Conservation (phyloP, 306 rosid species). For the Begonia loranthoides region DNA sequence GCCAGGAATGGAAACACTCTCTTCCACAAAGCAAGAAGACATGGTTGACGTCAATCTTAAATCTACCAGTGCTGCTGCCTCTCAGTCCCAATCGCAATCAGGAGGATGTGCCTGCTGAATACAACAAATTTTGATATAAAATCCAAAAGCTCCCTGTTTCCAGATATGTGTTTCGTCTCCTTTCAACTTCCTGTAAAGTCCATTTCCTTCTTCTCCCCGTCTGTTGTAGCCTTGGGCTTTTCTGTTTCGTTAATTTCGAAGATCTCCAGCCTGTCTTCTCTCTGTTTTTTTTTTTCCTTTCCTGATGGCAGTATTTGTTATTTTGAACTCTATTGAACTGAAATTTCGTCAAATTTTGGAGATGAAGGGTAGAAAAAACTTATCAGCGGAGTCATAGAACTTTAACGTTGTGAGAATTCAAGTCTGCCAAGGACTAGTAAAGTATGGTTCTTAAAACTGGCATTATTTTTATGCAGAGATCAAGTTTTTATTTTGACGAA, state of each 20-base stretch:
- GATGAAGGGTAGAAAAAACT: too few species aligned
- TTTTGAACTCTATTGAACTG: background rate
- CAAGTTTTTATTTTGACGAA: too few species aligned
- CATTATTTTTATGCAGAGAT: too few species aligned
- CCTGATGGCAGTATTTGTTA: background rate
- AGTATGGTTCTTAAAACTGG: too few species aligned
- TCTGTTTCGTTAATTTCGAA: background rate
- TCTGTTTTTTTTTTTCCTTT: background rate
- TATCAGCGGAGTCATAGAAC: too few species aligned
- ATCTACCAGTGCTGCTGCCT: constrained; percentile 31
- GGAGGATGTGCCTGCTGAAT: constrained; percentile 64
- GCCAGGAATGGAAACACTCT: constrained; percentile 88
- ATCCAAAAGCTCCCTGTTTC: background rate
- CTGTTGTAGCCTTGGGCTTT: background rate
- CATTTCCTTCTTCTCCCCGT: background rate
- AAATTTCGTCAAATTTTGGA: too few species aligned
- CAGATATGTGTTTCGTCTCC: background rate
- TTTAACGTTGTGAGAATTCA: too few species aligned
- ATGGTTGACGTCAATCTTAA: constrained; percentile 85
- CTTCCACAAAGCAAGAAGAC: constrained; percentile 78
- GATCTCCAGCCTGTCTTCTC: background rate
- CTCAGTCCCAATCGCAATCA: constrained; percentile 38
- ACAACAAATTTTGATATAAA: background rate
- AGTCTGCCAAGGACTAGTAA: too few species aligned
- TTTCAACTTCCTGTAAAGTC: background rate